phyloP scores from a whole-genome alignment of 345 rosid genomes.

The Nasturtium officinale region DNA sequence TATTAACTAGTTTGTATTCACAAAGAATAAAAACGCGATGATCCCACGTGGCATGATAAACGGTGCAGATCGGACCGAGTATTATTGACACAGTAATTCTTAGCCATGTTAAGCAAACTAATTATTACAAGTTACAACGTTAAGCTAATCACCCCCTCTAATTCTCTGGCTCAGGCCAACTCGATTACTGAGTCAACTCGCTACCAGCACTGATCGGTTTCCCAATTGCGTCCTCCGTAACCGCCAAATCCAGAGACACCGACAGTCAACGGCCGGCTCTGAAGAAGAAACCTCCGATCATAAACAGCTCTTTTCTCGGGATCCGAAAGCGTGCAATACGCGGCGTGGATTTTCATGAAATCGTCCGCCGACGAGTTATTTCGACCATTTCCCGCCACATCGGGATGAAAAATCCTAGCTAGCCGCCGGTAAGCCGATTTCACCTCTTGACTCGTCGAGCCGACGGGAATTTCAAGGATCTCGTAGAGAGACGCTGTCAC shows the following conservation, averaged over 20 bases:
- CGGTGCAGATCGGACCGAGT: background rate
- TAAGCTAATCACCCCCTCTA: background rate
- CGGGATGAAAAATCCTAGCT: slow-evolving; percentile 77
- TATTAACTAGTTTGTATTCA: background rate
- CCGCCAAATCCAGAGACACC: slow-evolving; percentile 43
- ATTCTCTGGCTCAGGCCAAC: background rate
- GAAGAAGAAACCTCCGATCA: slow-evolving; percentile 51
- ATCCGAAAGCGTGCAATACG: slow-evolving; percentile 82
- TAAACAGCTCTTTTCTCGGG: slow-evolving; percentile 79
- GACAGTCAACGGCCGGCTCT: slow-evolving; percentile 53
- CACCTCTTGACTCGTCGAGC: slow-evolving; percentile 68
- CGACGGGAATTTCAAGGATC: slow-evolving; percentile 59
- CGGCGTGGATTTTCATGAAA: slow-evolving; percentile 73
- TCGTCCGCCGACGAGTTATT: slow-evolving; percentile 51
- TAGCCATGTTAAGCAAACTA: background rate
- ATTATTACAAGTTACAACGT: background rate
- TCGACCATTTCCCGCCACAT: slow-evolving; percentile 50
- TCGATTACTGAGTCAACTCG: slow-evolving; percentile 34
- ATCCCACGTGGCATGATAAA: slow-evolving; percentile 17
- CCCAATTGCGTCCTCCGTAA: slow-evolving; percentile 71
- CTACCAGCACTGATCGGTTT: slow-evolving; percentile 96
- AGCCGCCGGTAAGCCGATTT: slow-evolving; percentile 74
- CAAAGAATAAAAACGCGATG: background rate
- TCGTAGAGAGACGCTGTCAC: slow-evolving; percentile 60
- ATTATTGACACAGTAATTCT: background rate